These are phyloP conservation scores for Cicer chorassanicum DNA, from an alignment of 306 rosid species.

Conservation along the genomic window DNA sequence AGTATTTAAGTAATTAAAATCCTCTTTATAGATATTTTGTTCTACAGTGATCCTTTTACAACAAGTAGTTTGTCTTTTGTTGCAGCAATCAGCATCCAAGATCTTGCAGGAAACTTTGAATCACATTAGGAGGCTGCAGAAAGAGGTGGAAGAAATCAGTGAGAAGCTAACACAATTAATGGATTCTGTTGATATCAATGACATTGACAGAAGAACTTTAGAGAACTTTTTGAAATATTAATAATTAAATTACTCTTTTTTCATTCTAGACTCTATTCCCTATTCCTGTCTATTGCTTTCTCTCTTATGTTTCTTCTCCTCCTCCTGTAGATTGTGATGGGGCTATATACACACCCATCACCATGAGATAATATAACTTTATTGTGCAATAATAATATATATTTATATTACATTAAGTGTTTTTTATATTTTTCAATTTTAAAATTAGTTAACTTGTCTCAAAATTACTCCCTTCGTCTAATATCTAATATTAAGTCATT, in stretches of 20 bases:
- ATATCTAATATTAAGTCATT: too few relatives aligned
- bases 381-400: not conserved
- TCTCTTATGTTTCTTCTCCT: not conserved
- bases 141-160: slow-evolving; percentile 54
- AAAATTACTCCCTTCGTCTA: too few relatives aligned
- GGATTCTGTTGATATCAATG: slow-evolving; percentile 50
- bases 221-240: slow-evolving; percentile 42
- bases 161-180: slow-evolving; percentile 47
- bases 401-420: too few relatives aligned
- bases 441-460: too few relatives aligned
- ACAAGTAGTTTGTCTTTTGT: slow-evolving; percentile 18
- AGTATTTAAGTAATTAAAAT: too few relatives aligned
- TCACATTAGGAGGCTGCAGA: slow-evolving; percentile 53
- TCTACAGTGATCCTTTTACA: not conserved
- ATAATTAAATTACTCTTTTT: slow-evolving; percentile 18
- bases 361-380: slow-evolving; percentile 9
- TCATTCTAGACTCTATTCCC: not conserved
- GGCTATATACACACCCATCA: not conserved
- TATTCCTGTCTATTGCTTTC: not conserved
- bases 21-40: too few relatives aligned
- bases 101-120: slow-evolving; percentile 48
- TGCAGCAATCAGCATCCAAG: slow-evolving; percentile 49
- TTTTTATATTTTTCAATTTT: too few relatives aligned
- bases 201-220: slow-evolving; percentile 47
- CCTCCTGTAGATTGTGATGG: not conserved